Conservation (phyloP, 129 eudicot genomes). For the Logfia minima region DNA sequence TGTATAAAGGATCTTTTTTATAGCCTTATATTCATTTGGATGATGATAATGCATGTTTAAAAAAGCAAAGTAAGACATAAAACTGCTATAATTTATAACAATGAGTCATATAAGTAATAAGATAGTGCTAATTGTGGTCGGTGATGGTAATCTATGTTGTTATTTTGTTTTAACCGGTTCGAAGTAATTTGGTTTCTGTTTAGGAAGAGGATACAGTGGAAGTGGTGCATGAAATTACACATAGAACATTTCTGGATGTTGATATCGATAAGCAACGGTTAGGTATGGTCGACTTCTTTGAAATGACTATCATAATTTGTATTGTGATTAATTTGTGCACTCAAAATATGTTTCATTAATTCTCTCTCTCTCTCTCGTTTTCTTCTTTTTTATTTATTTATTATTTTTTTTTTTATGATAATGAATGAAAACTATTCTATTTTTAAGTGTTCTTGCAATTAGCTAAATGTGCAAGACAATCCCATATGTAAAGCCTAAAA, state of each 20-base stretch:
- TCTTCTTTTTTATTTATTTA: too few relatives aligned
- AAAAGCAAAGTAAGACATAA: background rate
- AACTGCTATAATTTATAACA: background rate
- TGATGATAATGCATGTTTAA: background rate
- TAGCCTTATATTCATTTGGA: background rate
- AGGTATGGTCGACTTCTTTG: constrained; percentile 52
- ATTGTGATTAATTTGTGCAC: background rate
- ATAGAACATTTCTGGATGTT: constrained; percentile 79
- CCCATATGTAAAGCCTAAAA: background rate
- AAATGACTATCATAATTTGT: background rate
- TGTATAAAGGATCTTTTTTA: background rate
- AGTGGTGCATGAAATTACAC: constrained; percentile 75
- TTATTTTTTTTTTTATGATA: background rate
- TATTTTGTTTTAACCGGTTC: background rate
- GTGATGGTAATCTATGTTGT: constrained; percentile 2
- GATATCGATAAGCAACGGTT: constrained; percentile 88
- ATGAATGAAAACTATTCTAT: background rate
- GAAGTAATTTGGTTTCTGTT: constrained; percentile 9
- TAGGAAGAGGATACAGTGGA: constrained; percentile 65
- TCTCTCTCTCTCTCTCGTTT: too few relatives aligned
- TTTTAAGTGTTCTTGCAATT: background rate
- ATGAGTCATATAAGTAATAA: background rate
- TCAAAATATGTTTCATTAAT: constrained; percentile 3
- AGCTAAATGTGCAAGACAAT: background rate
- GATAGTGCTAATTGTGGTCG: background rate